Evolutionary conservation across 305 asterid genomes (phyloP).

Genomic region (Fraxinus latifolia): DNA sequence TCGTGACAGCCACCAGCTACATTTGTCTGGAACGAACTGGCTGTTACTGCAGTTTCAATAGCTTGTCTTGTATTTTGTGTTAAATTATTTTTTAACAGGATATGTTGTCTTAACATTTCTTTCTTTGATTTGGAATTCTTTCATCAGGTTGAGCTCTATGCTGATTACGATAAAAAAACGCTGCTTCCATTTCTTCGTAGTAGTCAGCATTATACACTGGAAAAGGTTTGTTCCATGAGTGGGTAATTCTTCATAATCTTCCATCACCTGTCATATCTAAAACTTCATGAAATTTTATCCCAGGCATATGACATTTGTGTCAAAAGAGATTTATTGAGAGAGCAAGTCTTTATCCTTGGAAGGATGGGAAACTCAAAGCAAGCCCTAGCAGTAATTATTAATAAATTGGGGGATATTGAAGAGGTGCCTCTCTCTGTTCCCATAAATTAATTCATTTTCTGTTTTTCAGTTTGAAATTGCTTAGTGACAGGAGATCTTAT

Average conservation of each 20-base stretch:
- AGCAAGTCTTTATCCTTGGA: slow-evolving; percentile 96
- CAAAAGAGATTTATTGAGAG: slow-evolving; percentile 59
- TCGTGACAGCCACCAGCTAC: background rate
- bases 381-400: slow-evolving; percentile 86
- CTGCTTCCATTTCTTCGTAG: slow-evolving; percentile 91
- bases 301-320: slow-evolving; percentile 95
- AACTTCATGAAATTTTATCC: slow-evolving; percentile 19
- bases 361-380: slow-evolving; percentile 93
- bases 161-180: slow-evolving; percentile 84
- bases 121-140: slow-evolving; percentile 16
- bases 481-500: slow-evolving; percentile 23
- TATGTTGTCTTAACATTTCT: slow-evolving; percentile 14
- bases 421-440: slow-evolving; percentile 53
- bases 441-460: background rate
- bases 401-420: slow-evolving; percentile 79
- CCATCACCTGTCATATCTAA: slow-evolving; percentile 24
- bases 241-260: slow-evolving; percentile 15
- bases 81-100: background rate
- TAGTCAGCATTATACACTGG: slow-evolving; percentile 95
- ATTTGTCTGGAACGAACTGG: background rate
- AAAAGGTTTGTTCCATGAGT: slow-evolving; percentile 56
- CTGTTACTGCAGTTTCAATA: background rate
- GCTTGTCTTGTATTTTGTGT: background rate
- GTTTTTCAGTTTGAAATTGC: slow-evolving; percentile 20
- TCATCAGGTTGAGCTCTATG: slow-evolving; percentile 88